Evolutionary conservation across 371 early-diverging fungal species (phyloP), one percentile per base, ranked within the genome.

Genomic region (Zychaea mexicana): DNA sequence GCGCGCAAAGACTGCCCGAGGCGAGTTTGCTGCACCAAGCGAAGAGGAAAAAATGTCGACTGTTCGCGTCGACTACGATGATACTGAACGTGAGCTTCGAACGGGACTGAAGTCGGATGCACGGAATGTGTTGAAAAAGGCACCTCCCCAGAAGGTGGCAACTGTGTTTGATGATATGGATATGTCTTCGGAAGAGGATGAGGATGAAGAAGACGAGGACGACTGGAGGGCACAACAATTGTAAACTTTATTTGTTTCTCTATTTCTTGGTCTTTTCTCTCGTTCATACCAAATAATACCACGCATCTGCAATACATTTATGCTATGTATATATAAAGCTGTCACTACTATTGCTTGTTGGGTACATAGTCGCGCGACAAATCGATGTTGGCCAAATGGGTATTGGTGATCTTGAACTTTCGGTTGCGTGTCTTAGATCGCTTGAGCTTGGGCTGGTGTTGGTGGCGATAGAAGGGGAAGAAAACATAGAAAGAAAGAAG

Each of bases 331-430:
- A 9, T 27, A n/a, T n/a, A n/a, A n/a, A n/a, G n/a, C n/a, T 36
- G 15, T 36, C 15, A 36, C 15, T 36, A 42, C n/a, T 42, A 42
- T 64, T 68, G 63, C 60, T 78, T 72, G 24, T 61, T 66, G 12
- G 82, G 82, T 8, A 89, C 84, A 70, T 90, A 92, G 71, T 92
- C 92, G 70, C 88, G 86, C 9, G 92, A 90, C 12, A 94, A 75
- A 77, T 94, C 94, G 60, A 93, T 84, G 47, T 86, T 89, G 32
- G 88, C 84, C 81, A 95, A 83, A 71, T 95, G 95, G 36, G 92
- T 92, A 65, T 95, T 95, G 12, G 93, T 93, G 62, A 94, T 90
- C 73, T 92, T 92, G 66, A 91, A 86, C 72, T 88, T 89, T 57
- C 94, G 76, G 74, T 88, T 88, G 52, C 89, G 71, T 42, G 89